These are phyloP conservation scores for Dimocarpus longan DNA, from an alignment of 345 rosid genomes.

Conservation along the genomic window DNA sequence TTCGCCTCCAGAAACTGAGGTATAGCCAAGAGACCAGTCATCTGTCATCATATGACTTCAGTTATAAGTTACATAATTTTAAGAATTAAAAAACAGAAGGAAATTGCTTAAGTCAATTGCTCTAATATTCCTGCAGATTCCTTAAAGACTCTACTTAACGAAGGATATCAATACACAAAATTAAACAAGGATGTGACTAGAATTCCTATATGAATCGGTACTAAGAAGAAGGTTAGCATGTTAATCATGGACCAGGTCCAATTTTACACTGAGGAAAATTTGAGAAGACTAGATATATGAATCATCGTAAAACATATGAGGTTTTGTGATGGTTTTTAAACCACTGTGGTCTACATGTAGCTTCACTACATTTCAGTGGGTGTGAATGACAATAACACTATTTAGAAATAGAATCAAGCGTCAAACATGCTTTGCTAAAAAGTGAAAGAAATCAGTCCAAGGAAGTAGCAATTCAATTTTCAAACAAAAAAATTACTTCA, in stretches of 20 bases:
- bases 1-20: slow-evolving; percentile 75
- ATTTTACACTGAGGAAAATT: neutral
- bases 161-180: neutral
- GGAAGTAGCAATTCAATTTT: neutral
- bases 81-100: neutral
- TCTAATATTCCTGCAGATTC: neutral
- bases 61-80: slow-evolving; percentile 16
- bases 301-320: neutral
- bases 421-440: slow-evolving; percentile 1
- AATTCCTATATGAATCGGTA: neutral
- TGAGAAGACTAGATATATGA: neutral
- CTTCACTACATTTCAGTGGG: neutral
- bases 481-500: neutral
- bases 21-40: slow-evolving; percentile 70
- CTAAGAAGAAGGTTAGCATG: neutral
- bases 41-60: slow-evolving; percentile 44
- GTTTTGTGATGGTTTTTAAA: neutral
- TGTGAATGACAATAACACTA: neutral
- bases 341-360: neutral
- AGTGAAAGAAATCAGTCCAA: neutral
- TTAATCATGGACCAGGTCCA: neutral
- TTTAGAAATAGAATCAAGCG: neutral
- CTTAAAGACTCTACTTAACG: neutral
- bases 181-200: neutral
- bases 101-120: neutral